Conservation (phyloP, 306 rosid species). For the Sophora flavescens region DNA sequence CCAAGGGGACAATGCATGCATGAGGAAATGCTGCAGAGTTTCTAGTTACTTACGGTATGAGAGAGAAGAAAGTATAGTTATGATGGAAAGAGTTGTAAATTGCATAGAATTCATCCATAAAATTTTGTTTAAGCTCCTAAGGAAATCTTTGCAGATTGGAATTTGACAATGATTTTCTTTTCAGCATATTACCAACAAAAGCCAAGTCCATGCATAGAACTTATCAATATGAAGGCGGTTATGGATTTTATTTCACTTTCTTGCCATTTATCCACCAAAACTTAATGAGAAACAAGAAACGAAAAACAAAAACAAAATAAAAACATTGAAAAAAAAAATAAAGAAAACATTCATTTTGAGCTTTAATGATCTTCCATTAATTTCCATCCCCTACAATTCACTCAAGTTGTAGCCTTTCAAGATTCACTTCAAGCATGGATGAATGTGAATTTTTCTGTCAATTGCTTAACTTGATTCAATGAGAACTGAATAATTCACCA, state of each 20-base stretch:
- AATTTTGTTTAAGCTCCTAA: constrained; percentile 19
- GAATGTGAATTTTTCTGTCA: constrained; percentile 1
- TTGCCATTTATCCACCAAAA: neutral
- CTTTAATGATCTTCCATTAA: neutral
- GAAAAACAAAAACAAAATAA: neutral
- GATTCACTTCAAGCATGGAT: constrained; percentile 13
- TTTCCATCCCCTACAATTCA: constrained; percentile 14
- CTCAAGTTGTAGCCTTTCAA: neutral
- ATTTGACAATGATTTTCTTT: constrained; percentile 30
- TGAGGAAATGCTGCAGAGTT: constrained; percentile 9
- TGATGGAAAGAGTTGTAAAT: constrained; percentile 16
- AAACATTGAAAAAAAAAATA: neutral
- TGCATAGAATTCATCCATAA: constrained; percentile 1
- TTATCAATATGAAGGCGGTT: constrained; percentile 32
- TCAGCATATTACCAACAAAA: constrained; percentile 13
- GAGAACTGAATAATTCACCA: neutral
- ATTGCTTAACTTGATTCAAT: neutral
- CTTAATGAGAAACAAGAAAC: constrained; percentile 7
- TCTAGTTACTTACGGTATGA: constrained; percentile 4
- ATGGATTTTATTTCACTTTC: constrained; percentile 13
- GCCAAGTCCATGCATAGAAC: constrained; percentile 12
- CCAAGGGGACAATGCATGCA: neutral
- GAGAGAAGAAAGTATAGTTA: constrained; percentile 14
- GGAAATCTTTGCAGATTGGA: constrained; percentile 31
- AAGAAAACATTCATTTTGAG: neutral